Base-by-base conservation (phyloP, 1,139 yeast genomes). In the Sporopachydermia cereana region DNA sequence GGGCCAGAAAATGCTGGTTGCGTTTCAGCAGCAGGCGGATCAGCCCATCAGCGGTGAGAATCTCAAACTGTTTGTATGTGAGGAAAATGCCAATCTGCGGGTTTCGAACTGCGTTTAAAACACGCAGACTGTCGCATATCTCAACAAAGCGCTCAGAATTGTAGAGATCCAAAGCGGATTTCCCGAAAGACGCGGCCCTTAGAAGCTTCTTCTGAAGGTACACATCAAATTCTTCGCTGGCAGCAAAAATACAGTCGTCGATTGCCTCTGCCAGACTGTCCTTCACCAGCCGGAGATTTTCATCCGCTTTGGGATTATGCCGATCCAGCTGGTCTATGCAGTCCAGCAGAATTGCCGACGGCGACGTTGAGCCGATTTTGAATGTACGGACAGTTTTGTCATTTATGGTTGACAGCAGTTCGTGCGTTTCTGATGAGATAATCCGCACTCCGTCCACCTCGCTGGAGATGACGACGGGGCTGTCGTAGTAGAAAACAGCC, bases 111-210 rank as follows among this genome's bases (percentile, higher is more conserved):
- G 81, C 78, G 55, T 86, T 91, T 47, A 88, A 64, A 0, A 86
- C 77, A 51, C 85, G 74, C 24, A 88, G 55, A 24, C 65, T 64
- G 53, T 80, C 74, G 49, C 89, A 68, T 2, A 77, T 73, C 22
- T 68, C 65, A 3, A 86, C 74, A 56, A 81, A 88, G 42, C 71
- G 69, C 45, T 75, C 77, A 2, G 85, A 67, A 56, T 79, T 72
- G 53, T 73, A 78, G 18, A 69, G 63, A 2, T 66, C 72, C 25
- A 74, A 59, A 39, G 83, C 77, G 0, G 85, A 71, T 57, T 89
- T 91, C 1, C 96, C 98, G 63, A 89, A 85, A 0, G 86, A 71
- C 0, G 91, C 96, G 0, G 96, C 95, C 49, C 77, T 72, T 29
- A 91, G 63, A 3, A 91, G 66, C 46, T 74, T 76, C 57, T 88